Conservation (phyloP, 352 stramenopile species). For the Globisporangium abappressorium region DNA sequence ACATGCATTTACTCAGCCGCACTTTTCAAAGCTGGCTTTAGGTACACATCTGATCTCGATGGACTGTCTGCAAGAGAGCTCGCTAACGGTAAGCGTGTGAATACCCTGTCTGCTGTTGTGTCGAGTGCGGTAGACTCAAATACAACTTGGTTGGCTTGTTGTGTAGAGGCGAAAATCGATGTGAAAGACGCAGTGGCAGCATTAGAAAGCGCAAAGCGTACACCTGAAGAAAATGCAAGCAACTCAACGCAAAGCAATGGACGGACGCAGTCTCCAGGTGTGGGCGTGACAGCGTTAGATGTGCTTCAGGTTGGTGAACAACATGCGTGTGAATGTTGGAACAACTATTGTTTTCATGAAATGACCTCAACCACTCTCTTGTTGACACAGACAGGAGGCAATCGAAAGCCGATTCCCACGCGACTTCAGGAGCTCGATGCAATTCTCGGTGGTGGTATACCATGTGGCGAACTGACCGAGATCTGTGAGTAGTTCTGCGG, state of each 20-base stretch:
- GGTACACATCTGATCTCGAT: constrained; percentile 49
- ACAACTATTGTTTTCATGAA: not conserved
- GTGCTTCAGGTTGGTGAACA: constrained; percentile 35
- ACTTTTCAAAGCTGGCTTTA: constrained; percentile 62
- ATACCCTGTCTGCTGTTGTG: not conserved
- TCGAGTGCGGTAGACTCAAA: not conserved
- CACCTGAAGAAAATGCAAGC: too few relatives aligned
- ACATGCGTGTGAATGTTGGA: not conserved
- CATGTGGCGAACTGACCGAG: constrained; percentile 71
- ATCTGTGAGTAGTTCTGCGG: constrained; percentile 45
- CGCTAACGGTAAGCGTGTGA: constrained; percentile 35
- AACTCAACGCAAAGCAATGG: not conserved
- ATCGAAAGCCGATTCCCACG: constrained; percentile 35
- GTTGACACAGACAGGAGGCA: constrained; percentile 27
- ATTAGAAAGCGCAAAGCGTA: constrained; percentile 22
- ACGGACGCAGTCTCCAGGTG: not conserved
- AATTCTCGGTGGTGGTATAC: constrained; percentile 61
- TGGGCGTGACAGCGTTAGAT: constrained; percentile 44
- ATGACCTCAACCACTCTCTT: not conserved
- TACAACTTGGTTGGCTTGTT: not conserved
- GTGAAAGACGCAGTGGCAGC: constrained; percentile 33
- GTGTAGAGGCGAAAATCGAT: constrained; percentile 37
- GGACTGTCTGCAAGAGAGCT: constrained; percentile 54
- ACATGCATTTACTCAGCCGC: constrained; percentile 27
- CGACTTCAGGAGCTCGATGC: constrained; percentile 45